Base-by-base conservation (phyloP, 306 rosid genomes). In the Argentina anserina region DNA sequence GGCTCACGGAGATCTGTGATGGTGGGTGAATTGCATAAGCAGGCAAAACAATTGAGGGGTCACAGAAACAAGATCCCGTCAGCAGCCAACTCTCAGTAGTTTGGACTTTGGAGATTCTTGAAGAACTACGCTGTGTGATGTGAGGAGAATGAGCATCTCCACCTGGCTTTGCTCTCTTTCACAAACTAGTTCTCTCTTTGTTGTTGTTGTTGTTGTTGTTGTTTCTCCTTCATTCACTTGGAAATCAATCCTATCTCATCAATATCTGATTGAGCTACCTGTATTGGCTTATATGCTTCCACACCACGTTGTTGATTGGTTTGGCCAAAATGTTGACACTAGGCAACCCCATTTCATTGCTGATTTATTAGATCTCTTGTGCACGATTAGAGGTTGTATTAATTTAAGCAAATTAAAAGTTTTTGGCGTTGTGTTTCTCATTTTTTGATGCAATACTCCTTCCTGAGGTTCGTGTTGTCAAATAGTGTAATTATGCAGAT, bases 1-100 rank as follows among this genome's bases (percentile, higher is more conserved):
- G 25, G 20, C 6, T 50, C 25, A 7, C 12, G 41, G 23, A 36
- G 21, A 49, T 59, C 1, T 45, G 28, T 31, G 58, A 43, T 29
- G 42, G 63, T 12, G 63, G 42, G 63, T 12, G 63, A 26, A 69
- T 37, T 18, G 39, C 13, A 33, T 1, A 42, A 69, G 59, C 42
- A 46, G 62, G 14, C 46, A 49, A 33, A 33, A 37, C 53, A 39
- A 39, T 25, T 11, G 40, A 41, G 67, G 65, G 75, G 75, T 21
- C 75, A 20, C 55, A 58, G 15, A 72, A 26, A 36, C 63, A 58
- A 58, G 42, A 71, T 71, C 41, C 75, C 43, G 1, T 6, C 12
- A 41, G 29, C 67, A 39, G 17, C 14, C 42, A 62, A 62, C 42
- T 9, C 31, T 62, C 20, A 61, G 23, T 20, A 18, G 33, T 41